A percentile compares a stretch with the other conserved stretches of the same genome.
Conservation (phyloP, 441 rosid genomes). For the Erysimum cheiri region DNA sequence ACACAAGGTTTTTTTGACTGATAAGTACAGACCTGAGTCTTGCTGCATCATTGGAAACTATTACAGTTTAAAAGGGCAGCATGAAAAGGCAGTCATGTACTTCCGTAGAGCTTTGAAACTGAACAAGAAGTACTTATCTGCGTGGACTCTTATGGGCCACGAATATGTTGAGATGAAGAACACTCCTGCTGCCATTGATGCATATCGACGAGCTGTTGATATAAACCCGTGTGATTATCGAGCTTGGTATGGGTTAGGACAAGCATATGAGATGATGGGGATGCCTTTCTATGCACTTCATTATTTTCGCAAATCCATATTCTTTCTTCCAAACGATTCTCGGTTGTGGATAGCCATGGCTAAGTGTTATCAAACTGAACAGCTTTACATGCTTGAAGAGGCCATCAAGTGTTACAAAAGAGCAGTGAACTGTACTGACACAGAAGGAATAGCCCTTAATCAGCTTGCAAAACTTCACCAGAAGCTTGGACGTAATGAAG, state of each 20-base stretch:
- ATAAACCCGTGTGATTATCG: slow-evolving; percentile 84
- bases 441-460: slow-evolving; percentile 87
- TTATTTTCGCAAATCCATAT: slow-evolving; percentile 84
- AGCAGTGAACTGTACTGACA: slow-evolving; percentile 81
- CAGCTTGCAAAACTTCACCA: slow-evolving; percentile 80
- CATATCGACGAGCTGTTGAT: slow-evolving; percentile 91
- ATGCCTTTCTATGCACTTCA: slow-evolving; percentile 91
- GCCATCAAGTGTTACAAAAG: slow-evolving; percentile 92
- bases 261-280: slow-evolving; percentile 93
- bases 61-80: slow-evolving; percentile 94
- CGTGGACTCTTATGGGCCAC: slow-evolving; percentile 98
- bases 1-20: slow-evolving; percentile 81
- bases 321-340: slow-evolving; percentile 85
- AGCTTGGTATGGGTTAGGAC: slow-evolving; percentile 98
- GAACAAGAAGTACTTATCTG: slow-evolving; percentile 84
- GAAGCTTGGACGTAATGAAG: slow-evolving; percentile 75
- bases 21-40: slow-evolving; percentile 93
- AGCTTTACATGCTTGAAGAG: slow-evolving; percentile 88
- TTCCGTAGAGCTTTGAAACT: slow-evolving; percentile 93
- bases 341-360: slow-evolving; percentile 97
- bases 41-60: slow-evolving; percentile 95
- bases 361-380: slow-evolving; percentile 84
- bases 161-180: slow-evolving; percentile 97
- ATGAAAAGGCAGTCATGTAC: slow-evolving; percentile 88
- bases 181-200: slow-evolving; percentile 93